These are phyloP conservation scores for Ocimum tenuiflorum DNA, from an alignment of 257 asterid genomes.

Conservation along the genomic window DNA sequence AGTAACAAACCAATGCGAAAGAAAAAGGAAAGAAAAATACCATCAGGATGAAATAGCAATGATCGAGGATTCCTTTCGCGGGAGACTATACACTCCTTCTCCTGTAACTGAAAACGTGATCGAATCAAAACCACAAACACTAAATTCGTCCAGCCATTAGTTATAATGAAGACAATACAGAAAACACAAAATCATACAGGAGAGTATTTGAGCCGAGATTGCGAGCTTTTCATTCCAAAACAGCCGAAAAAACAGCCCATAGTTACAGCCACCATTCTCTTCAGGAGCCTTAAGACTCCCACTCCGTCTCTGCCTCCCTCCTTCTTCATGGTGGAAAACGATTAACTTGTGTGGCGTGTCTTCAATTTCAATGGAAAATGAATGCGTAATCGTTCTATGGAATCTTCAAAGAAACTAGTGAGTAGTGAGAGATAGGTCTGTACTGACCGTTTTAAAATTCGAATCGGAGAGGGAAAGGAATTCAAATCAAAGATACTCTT, in stretches of 20 bases:
- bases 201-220: conserved; percentile 13
- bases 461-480: conserved; percentile 40
- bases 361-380: not conserved
- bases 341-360: not conserved
- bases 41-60: conserved; percentile 41
- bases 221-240: conserved; percentile 39
- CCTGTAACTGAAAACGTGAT: conserved; percentile 7
- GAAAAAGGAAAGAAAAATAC: conserved; percentile 23
- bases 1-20: not conserved
- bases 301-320: conserved; percentile 19
- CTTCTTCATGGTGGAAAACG: conserved; percentile 26
- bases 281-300: conserved; percentile 26
- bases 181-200: conserved; percentile 11
- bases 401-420: not conserved
- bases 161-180: not conserved
- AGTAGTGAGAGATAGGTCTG: conserved; percentile 14
- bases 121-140: conserved; percentile 3
- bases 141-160: not conserved
- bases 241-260: conserved; percentile 67
- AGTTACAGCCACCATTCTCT: conserved; percentile 27
- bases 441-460: conserved; percentile 36
- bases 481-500: conserved; percentile 19
- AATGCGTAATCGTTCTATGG: conserved; percentile 14
- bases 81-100: conserved; percentile 34
- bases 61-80: conserved; percentile 39